A percentile compares a stretch with the other conserved stretches of the same genome.
phyloP scores from a whole-genome alignment of 306 rosid species.

The Cucurbita moschata region DNA sequence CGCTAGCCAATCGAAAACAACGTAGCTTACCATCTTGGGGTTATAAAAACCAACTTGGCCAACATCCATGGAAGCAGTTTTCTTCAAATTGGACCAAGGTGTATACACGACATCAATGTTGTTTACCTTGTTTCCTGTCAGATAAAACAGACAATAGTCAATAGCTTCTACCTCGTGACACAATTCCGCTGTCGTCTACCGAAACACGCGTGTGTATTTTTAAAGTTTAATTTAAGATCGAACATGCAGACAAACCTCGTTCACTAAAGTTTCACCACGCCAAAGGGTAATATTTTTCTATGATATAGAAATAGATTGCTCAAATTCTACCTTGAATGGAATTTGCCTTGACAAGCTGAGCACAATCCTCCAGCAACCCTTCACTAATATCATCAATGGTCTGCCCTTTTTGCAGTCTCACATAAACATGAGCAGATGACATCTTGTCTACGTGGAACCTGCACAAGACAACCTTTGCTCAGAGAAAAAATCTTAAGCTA shows the following conservation, averaged over 20 bases:
- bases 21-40: constrained; percentile 49
- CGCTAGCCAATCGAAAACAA: not conserved
- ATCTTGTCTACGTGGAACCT: constrained; percentile 98
- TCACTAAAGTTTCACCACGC: not conserved
- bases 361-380: constrained; percentile 84
- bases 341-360: constrained; percentile 96
- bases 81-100: constrained; percentile 95
- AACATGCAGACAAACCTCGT: not conserved
- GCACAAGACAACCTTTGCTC: constrained; percentile 4
- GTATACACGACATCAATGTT: constrained; percentile 91
- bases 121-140: constrained; percentile 82
- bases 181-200: not conserved
- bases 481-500: not conserved
- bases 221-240: not conserved
- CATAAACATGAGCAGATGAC: constrained; percentile 97
- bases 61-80: constrained; percentile 93
- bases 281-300: not conserved
- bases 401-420: constrained; percentile 83
- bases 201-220: not conserved
- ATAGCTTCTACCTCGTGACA: not conserved
- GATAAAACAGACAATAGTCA: not conserved
- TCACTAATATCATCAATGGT: constrained; percentile 77
- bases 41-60: constrained; percentile 96
- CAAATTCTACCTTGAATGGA: constrained; percentile 69
- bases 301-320: not conserved